Base-by-base conservation (phyloP, 2,329 filamentous ascomycete genomes). In the Penicillium sp. region DNA sequence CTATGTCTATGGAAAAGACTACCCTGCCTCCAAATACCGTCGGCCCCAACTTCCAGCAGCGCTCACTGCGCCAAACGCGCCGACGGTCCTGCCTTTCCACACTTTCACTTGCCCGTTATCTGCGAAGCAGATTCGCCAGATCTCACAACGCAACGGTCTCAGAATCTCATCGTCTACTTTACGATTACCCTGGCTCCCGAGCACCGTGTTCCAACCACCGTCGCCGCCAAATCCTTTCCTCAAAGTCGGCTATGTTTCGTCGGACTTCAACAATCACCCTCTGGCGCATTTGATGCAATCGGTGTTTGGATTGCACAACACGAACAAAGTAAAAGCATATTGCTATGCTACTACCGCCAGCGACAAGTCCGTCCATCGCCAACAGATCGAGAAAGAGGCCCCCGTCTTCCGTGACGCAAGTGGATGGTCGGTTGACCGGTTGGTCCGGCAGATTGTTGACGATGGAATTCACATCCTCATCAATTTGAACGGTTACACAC, bases 221-320 rank as follows among this genome's bases (percentile, higher is more conserved):
- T 72, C 83, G 2, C 92, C 94, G 1, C 94, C 94, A 1, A 80
- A 78, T 39, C 91, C 92, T 0, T 84, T 87, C 58, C 79, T 99
- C n/a, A 92, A 90, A 60, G 85, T 99, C 54, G 94, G 94, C 42
- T 99, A 99, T 69, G 86, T 99, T 33, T 97, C 94, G 3, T 97
- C 94, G 0, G 94, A 99, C 72, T 99, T 99, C 74, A 99, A 99
- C 68, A 99, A 99, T 63, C 94, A 99, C 68, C 94, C 94, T 4
- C 77, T 99, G 30, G 94, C 94, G 22, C 94, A 99, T 74, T 72
- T 99, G 49, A 99, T 99, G 94, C 94, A 99, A 74, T 97, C 94
- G 1, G 92, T 97, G 5, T 99, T 99, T 72, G 94, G 94, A 0
- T 79, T 97, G 52, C 94, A 99, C 67, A 79, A 96, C 62, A 79